Evolutionary conservation across 2,329 filamentous ascomycete genomes (phyloP), one percentile per base, ranked within the genome.

Genomic region (Fusarium foetens): DNA sequence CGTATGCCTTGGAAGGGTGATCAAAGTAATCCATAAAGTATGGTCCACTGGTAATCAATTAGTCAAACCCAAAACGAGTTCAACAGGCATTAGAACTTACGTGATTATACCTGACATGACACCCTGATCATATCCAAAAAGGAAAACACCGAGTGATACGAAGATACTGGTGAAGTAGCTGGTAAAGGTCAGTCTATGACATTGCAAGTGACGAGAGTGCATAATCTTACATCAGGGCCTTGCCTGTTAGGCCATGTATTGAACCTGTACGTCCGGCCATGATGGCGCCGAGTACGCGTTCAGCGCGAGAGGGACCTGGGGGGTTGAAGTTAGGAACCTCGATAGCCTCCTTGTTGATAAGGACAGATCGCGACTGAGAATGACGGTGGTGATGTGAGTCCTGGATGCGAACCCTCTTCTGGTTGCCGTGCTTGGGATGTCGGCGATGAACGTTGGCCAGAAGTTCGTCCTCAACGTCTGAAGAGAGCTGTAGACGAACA

Each of bases 91-190:
- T 16, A 13, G 48, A 39, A 58, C 89, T 63, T 88, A 92, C 88
- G 87, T 90, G 77, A 90, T 89, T 71, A 90, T 89, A 66, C 88
- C 88, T 70, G 93, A 95, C 93, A 96, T 96, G 73, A 96, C 93
- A 77, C 93, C 93, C 81, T 96, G 93, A 81, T 96, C 93, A 86
- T 96, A 96, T 72, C 93, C 94, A 79, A 97, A 97, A 25, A 97
- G 85, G 79, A 97, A 97, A 31, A 97, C 94, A 58, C 94, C 94
- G 78, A 96, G 84, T 64, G 93, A 95, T 69, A 95, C 93, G 79
- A 95, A 93, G 51, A 98, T 92, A 83, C 94, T 97, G 53, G 95
- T 98, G 80, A 98, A 98, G 81, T 97, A 97, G 73, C 94, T 97
- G 78, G 29, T 31, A 38, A 69, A 19, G 31, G 25, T 76, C 42